Percentiles rank a stretch among this genome's conserved stretches.
Evolutionary conservation across 2,329 filamentous ascomycete genomes (phyloP).

Genomic region (Coniochaeta sp.): DNA sequence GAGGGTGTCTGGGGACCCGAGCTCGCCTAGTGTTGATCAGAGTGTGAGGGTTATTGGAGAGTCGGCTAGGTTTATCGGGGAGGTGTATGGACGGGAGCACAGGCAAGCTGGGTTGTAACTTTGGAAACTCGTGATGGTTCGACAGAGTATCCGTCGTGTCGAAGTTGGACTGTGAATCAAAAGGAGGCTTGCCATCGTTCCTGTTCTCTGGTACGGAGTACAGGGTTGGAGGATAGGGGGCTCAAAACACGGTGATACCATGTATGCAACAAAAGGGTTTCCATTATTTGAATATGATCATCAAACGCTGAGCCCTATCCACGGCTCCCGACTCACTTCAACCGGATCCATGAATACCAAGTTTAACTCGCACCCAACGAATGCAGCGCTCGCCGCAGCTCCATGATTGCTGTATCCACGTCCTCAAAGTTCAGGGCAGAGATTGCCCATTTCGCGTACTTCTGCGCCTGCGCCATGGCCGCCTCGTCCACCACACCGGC

Average conservation of each 20-base stretch:
- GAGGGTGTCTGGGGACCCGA: conserved; percentile 25
- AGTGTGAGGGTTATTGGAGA: conserved; percentile 38
- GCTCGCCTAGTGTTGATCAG: conserved; percentile 39
- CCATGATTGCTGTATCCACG: conserved; percentile 79
- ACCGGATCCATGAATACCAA: neutral
- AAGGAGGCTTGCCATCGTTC: neutral
- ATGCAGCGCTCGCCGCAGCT: conserved; percentile 69
- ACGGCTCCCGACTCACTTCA: neutral
- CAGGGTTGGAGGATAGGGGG: neutral
- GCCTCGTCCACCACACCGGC: conserved; percentile 48
- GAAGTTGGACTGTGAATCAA: no score
- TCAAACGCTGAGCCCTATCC: neutral
- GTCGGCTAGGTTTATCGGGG: conserved; percentile 32
- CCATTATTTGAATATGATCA: no score
- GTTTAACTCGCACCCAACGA: conserved; percentile 51
- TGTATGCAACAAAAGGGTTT: no score
- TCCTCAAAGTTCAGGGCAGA: conserved; percentile 97
- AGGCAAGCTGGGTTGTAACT: neutral
- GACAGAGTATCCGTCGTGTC: no score
- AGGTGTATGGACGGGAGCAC: conserved; percentile 18
- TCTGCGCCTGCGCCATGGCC: conserved; percentile 73
- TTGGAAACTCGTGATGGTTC: neutral
- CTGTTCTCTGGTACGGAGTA: neutral
- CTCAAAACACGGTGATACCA: no score
- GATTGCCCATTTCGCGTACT: conserved; percentile 95